Conservation (phyloP, 2,329 filamentous ascomycete genomes). For the Penicillium sp. region DNA sequence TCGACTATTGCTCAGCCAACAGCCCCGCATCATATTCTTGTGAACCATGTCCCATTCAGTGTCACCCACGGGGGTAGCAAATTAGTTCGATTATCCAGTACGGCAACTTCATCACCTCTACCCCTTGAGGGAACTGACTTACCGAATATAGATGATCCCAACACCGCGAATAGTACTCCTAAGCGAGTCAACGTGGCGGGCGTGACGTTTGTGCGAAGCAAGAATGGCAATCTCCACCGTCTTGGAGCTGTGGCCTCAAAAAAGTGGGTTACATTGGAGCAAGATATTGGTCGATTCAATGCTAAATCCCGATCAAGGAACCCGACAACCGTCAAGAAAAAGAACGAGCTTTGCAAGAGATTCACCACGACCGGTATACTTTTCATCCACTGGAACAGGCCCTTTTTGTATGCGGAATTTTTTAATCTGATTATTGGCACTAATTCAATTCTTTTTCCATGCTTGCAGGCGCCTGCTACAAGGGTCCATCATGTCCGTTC, state of each 20-base stretch:
- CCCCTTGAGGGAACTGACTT: slow-evolving; percentile 39
- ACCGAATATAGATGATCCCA: slow-evolving; percentile 48
- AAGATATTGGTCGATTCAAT: slow-evolving; percentile 6
- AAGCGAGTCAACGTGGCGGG: slow-evolving; percentile 68
- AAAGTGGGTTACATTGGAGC: slow-evolving; percentile 53
- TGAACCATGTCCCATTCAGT: slow-evolving; percentile 68
- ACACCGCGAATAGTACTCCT: slow-evolving; percentile 62
- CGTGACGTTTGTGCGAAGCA: slow-evolving; percentile 77
- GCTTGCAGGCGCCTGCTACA: slow-evolving; percentile 70
- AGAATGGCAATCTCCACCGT: slow-evolving; percentile 79
- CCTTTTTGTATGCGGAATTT: slow-evolving; percentile 6
- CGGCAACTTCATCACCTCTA: neutral
- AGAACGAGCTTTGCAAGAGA: slow-evolving; percentile 66
- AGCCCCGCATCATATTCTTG: slow-evolving; percentile 56
- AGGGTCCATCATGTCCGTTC: slow-evolving; percentile 73
- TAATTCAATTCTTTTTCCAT: slow-evolving; percentile 41
- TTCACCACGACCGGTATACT: slow-evolving; percentile 50
- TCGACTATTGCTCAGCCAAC: slow-evolving; percentile 24
- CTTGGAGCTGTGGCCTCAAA: slow-evolving; percentile 68
- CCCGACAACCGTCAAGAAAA: slow-evolving; percentile 56
- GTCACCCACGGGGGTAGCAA: slow-evolving; percentile 76
- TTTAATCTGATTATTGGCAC: slow-evolving; percentile 27
- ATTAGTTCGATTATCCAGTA: slow-evolving; percentile 67
- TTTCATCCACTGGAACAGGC: slow-evolving; percentile 16
- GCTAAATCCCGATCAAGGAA: slow-evolving; percentile 24